Evolutionary conservation across 768 basidiomycete genomes (phyloP).

Genomic region (Suillus bovinus): DNA sequence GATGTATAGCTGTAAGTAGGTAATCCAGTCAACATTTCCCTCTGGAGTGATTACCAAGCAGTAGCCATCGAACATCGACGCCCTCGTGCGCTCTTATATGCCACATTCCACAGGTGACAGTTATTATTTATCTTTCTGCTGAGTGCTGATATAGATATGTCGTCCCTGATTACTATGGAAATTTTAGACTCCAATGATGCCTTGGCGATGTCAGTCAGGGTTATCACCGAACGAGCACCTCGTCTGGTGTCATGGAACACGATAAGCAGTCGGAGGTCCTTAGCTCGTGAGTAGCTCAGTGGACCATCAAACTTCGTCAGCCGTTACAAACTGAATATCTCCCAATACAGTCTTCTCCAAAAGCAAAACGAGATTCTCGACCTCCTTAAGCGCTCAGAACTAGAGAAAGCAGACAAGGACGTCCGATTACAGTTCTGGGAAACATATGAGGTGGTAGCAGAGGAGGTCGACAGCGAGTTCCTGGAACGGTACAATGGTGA

Average conservation of each 20-base stretch:
- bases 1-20: neutral
- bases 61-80: neutral
- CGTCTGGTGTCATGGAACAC: neutral
- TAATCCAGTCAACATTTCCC: neutral
- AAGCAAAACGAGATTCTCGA: constrained; percentile 2
- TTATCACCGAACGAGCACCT: neutral
- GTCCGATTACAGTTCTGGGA: constrained; percentile 12
- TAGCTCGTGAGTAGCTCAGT: neutral
- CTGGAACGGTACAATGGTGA: constrained; percentile 15
- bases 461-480: constrained; percentile 9
- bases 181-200: neutral
- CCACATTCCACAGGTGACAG: neutral
- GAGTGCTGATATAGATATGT: neutral
- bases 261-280: constrained; percentile 2
- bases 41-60: neutral
- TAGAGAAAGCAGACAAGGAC: constrained; percentile 7
- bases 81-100: neutral
- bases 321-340: neutral
- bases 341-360: neutral
- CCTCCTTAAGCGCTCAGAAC: neutral
- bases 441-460: constrained; percentile 6
- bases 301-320: neutral
- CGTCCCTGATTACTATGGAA: constrained; percentile 2
- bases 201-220: neutral
- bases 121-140: neutral